Evolutionary conservation across 345 rosid genomes (phyloP), one percentile per base, ranked within the genome.

Genomic region (Pugionium cornutum): DNA sequence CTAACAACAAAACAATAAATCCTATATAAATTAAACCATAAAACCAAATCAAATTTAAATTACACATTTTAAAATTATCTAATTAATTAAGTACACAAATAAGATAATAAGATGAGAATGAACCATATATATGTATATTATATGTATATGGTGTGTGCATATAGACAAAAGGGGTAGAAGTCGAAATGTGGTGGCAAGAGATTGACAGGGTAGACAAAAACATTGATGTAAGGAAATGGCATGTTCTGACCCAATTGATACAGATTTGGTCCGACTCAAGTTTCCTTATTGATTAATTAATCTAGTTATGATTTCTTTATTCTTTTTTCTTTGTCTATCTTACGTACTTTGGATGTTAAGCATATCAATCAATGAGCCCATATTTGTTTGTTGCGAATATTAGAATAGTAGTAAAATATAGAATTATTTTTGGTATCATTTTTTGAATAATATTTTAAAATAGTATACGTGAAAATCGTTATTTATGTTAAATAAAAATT

Each of bases 351-450:
- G 67, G 48, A 58, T 37, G 42, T 36, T 72, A 62, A 65, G 62
- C 71, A 55, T 42, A 72, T 64, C 61, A 51, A 58, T 51, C 52
- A 40, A 44, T 43, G n/a, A 40, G n/a, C 44, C 44, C 44, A 40
- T 40, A 7, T 40, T 40, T 40, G 50, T 58, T 58, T 58, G 71
- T 66, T 73, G 76, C 66, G 51, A 52, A 58, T 44, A 30, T 66
- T 49, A 64, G 6, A 1, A n/a, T n/a, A 58, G 54, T 65, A 50
- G 56, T 40, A 40, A n/a, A n/a, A n/a, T n/a, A n/a, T n/a, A n/a
- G n/a, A n/a, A n/a, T n/a, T n/a, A n/a, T n/a, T n/a, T n/a, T n/a
- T n/a, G n/a, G n/a, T n/a, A n/a, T n/a, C n/a, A n/a, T n/a, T n/a
- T n/a, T n/a, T n/a, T n/a, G n/a, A n/a, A n/a, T n/a, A n/a, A n/a